phyloP scores from a whole-genome alignment of 1,284 basidiomycete species.

The Microbotryum scabiosae region DNA sequence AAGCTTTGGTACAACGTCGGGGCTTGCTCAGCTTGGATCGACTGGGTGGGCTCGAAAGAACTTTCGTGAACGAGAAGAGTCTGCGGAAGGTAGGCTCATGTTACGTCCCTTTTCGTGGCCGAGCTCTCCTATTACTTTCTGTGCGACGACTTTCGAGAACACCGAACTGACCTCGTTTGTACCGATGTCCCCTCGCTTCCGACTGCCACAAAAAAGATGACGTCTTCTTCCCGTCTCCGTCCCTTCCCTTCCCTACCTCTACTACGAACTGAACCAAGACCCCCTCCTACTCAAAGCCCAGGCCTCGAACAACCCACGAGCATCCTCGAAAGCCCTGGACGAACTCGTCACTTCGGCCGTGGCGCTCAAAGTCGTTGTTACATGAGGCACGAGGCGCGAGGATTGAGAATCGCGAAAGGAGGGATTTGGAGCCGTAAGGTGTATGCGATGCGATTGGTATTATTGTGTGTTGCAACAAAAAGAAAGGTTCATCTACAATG shows the following conservation, averaged over 20 bases:
- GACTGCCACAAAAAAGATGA: background rate
- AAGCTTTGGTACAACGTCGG: constrained; percentile 51
- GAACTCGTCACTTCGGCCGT: constrained; percentile 64
- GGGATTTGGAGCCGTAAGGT: too few relatives aligned
- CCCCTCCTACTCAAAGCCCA: constrained; percentile 43
- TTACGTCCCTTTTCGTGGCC: background rate
- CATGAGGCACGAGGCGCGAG: constrained; percentile 22
- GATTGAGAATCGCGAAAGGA: too few relatives aligned
- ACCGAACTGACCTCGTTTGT: background rate
- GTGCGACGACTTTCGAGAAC: background rate
- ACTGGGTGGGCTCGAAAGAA: constrained; percentile 25
- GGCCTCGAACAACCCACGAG: constrained; percentile 42
- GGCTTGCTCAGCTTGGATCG: constrained; percentile 41
- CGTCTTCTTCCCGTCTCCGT: background rate
- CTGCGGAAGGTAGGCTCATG: constrained; percentile 56
- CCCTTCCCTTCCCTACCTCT: constrained; percentile 48
- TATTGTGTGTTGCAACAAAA: too few relatives aligned
- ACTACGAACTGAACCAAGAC: constrained; percentile 64
- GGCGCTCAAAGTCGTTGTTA: constrained; percentile 69
- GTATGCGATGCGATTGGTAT: too few relatives aligned
- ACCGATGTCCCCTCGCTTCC: background rate
- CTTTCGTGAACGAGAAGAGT: constrained; percentile 43
- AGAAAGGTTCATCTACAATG: too few relatives aligned
- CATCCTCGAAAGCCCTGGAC: constrained; percentile 46
- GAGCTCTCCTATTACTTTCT: too few relatives aligned